phyloP scores from a whole-genome alignment of 805 yeast species.

The Diddensiella transvaalensis region DNA sequence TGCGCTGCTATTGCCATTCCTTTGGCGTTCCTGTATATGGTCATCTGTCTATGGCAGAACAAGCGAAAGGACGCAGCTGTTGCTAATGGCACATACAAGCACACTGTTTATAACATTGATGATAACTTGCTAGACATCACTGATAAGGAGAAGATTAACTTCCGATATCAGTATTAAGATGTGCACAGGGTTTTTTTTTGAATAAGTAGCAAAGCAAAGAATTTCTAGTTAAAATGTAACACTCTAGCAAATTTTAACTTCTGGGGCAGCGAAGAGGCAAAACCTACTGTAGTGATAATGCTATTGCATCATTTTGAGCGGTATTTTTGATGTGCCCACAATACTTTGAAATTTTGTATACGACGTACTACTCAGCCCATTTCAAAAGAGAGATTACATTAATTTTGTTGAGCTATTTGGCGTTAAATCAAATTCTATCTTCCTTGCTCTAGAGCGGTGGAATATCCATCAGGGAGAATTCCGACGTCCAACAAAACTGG shows the following conservation, averaged over 20 bases:
- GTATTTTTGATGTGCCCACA: not conserved
- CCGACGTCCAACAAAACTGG: not conserved
- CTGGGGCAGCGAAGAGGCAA: too few species aligned
- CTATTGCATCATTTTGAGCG: not conserved
- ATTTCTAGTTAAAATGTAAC: too few species aligned
- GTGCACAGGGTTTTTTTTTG: not conserved
- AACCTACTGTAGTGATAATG: not conserved
- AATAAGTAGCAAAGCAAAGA: too few species aligned
- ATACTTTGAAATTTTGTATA: not conserved
- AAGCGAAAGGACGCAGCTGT: constrained; percentile 1
- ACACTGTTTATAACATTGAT: not conserved
- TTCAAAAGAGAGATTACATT: too few species aligned
- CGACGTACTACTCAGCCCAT: not conserved
- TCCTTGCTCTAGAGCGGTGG: constrained; percentile 2
- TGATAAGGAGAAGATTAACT: not conserved
- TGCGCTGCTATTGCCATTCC: constrained; percentile 8
- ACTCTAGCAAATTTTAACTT: too few species aligned
- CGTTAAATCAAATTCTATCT: not conserved
- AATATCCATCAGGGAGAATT: constrained; percentile 1
- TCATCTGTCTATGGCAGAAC: constrained; percentile 12
- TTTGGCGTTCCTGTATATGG: constrained; percentile 6
- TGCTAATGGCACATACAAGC: not conserved
- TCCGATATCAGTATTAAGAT: constrained; percentile 1
- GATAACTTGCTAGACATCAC: constrained; percentile 1
- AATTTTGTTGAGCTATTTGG: not conserved